phyloP scores from a whole-genome alignment of 176 grass and related monocot species.

The Aegilops umbellulata region DNA sequence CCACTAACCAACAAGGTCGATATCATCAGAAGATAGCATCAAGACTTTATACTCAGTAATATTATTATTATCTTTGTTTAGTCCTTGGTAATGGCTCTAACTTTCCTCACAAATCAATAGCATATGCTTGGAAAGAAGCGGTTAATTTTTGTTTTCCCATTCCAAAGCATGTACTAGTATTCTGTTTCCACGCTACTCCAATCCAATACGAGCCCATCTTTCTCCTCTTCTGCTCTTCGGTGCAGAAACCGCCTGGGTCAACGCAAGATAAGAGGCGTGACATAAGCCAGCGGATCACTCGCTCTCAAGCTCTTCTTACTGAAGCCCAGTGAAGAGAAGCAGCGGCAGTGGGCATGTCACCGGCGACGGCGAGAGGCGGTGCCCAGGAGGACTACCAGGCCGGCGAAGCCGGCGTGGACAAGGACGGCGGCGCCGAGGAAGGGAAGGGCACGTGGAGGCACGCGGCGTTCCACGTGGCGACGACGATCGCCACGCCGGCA shows the following conservation, averaged over 20 bases:
- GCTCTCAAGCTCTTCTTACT: neutral
- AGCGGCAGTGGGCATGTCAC: neutral
- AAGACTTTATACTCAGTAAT: too few species aligned
- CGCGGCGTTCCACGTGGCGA: slow-evolving; percentile 70
- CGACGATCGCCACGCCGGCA: slow-evolving; percentile 79
- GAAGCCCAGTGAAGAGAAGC: neutral
- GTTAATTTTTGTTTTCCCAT: neutral
- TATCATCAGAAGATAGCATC: too few species aligned
- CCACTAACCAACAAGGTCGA: too few species aligned
- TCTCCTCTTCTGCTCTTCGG: neutral
- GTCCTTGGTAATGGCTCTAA: neutral
- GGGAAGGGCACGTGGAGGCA: slow-evolving; percentile 75
- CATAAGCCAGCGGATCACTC: neutral
- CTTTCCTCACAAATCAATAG: neutral
- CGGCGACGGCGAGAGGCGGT: neutral
- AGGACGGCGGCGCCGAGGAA: neutral
- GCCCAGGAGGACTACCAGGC: slow-evolving; percentile 4
- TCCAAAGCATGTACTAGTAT: neutral
- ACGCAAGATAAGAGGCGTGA: neutral
- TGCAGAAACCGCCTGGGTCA: neutral
- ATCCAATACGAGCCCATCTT: neutral
- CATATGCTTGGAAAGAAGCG: neutral
- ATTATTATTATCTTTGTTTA: too few species aligned
- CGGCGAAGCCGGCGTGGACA: neutral
- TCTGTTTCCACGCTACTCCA: neutral